Base-by-base conservation (phyloP, 208 protist genomes). In the Leishmania turanica region DNA sequence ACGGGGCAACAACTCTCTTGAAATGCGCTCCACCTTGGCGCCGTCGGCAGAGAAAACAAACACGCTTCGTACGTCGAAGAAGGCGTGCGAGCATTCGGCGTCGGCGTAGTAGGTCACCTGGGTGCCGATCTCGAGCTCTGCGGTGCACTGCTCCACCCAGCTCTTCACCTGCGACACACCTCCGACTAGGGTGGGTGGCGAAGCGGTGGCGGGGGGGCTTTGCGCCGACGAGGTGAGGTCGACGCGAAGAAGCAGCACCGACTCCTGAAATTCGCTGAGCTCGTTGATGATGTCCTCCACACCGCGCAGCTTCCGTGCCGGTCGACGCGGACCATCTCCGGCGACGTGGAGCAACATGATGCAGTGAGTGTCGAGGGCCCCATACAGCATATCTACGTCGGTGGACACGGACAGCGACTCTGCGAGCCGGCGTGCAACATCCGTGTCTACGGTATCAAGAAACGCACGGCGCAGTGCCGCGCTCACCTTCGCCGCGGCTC, bases 251-350 rank as follows among this genome's bases (percentile, higher is more conserved):
- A 80, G 65, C 74, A 84, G 79, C 49, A 92, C 77, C 24, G 89
- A 85, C 53, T 90, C 87, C 70, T 92, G 89, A 73, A 90, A 88
- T 53, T 88, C 84, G 74, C 83, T 90, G 49, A 89, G 84, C 69
- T 94, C 89, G 71, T 88, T 83, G 31, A 85, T 82, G 37, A 93
- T 87, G 65, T 87, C 87, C 66, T 89, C 87, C 37, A 89, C 80
- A 17, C 85, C 79, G 42, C 84, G 37, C 21, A 78, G 65, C 47
- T 69, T 84, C 70, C 65, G 60, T 24, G 80, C 17, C 6, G 75
- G 65, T 47, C 77, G 71, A 21, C 74, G 84, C 62, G 78, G 73
- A 11, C 54, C 79, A 58, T 85, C 78, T 37, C 70, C 70, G n/a
- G 81, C 49, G 21, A 87, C 81, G 31, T 85, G 79, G 54, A 86